Evolutionary conservation across 2,329 filamentous ascomycete genomes (phyloP).

Genomic region (Ophiocordyceps australis): DNA sequence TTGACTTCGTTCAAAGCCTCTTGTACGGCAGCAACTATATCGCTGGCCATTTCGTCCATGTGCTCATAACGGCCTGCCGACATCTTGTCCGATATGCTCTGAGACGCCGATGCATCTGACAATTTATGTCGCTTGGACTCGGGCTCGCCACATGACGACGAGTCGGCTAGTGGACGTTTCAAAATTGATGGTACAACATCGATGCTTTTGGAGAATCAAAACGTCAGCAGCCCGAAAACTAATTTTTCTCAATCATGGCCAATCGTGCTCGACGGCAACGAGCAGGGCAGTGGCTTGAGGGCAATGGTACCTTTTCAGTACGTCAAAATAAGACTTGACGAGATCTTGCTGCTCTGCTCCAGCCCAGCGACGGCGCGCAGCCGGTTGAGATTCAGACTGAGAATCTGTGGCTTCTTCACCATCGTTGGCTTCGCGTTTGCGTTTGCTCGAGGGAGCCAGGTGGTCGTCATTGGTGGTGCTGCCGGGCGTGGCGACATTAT

Average conservation of each 20-base stretch:
- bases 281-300: constrained; percentile 1
- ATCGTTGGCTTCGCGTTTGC: constrained; percentile 37
- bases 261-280: too few species aligned
- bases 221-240: too few species aligned
- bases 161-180: constrained; percentile 29
- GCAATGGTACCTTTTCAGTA: constrained; percentile 17
- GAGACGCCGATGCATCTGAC: constrained; percentile 18
- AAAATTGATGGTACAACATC: constrained; percentile 36
- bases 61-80: constrained; percentile 32
- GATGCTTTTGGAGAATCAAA: too few species aligned
- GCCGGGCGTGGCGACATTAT: constrained; percentile 21
- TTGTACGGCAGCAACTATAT: constrained; percentile 30
- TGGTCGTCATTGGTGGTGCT: constrained; percentile 11
- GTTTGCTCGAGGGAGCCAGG: constrained; percentile 25
- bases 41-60: constrained; percentile 46
- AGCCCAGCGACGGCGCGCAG: constrained; percentile 7
- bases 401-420: constrained; percentile 13
- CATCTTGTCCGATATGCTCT: constrained; percentile 35
- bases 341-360: constrained; percentile 14
- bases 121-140: constrained; percentile 43
- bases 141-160: constrained; percentile 27
- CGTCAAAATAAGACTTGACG: constrained; percentile 17
- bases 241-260: too few species aligned
- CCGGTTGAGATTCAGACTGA: constrained; percentile 8
- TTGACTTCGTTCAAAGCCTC: constrained; percentile 29